phyloP scores from a whole-genome alignment of 2,329 filamentous ascomycete species.

The Pseudocercospora crystallina region DNA sequence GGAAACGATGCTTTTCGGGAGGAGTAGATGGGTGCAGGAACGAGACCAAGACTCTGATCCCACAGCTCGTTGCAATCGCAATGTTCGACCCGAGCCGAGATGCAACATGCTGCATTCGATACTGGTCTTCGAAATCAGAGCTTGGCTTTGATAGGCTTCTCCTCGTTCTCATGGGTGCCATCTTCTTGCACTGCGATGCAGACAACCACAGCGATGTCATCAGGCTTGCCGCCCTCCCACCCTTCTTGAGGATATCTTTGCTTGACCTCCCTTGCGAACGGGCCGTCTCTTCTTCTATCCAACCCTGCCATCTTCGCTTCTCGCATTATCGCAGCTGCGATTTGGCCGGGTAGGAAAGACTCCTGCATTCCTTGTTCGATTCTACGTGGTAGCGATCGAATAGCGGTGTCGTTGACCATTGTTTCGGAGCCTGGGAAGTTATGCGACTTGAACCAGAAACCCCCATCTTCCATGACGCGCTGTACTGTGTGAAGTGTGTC shows the following conservation, averaged over 20 bases:
- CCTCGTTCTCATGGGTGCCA: conserved; percentile 7
- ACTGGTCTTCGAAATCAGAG: conserved; percentile 11
- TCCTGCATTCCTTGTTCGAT: conserved; percentile 34
- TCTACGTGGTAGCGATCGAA: conserved; percentile 24
- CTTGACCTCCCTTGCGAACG: conserved; percentile 93
- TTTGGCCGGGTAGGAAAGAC: conserved; percentile 68
- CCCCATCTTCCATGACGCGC: conserved; percentile 60
- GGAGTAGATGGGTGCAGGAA: no score
- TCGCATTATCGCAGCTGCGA: conserved; percentile 76
- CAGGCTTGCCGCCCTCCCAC: conserved; percentile 89
- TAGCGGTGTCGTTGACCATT: conserved; percentile 28
- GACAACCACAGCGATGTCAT: conserved; percentile 89
- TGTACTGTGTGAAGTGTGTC: conserved; percentile 80
- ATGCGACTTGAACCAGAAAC: conserved; percentile 35
- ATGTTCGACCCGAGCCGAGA: no score
- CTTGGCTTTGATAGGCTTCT: conserved; percentile 35
- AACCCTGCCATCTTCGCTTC: conserved; percentile 83
- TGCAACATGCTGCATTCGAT: no score
- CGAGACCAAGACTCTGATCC: no score
- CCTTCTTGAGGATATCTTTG: conserved; percentile 81
- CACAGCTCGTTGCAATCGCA: no score
- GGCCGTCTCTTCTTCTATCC: conserved; percentile 79
- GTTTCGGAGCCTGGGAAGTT: conserved; percentile 32
- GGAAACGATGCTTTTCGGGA: no score
- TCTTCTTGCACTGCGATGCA: conserved; percentile 70